Base-by-base conservation (phyloP, 78 protist species). In the Reticulomyxa filosa region DNA sequence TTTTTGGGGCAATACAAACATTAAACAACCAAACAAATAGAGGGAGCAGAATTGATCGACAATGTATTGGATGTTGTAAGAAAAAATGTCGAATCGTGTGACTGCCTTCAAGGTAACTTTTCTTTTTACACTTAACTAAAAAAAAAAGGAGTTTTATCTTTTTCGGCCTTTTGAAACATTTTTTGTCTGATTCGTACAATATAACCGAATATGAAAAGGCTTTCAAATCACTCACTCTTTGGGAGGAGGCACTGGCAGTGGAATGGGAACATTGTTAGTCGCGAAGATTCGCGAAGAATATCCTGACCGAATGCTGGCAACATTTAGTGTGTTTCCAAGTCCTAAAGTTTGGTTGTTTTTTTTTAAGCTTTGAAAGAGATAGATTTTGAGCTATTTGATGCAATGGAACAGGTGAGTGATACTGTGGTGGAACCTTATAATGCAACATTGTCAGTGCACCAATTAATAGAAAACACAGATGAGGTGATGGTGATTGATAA, bases 181-280 rank as follows among this genome's bases (percentile, higher is more conserved):
- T n/a, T n/a, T n/a, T n/a, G n/a, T n/a, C n/a, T n/a, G n/a, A n/a
- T n/a, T n/a, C n/a, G n/a, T n/a, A n/a, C n/a, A n/a, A n/a, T n/a
- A n/a, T n/a, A n/a, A n/a, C n/a, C n/a, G n/a, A n/a, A n/a, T n/a
- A n/a, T n/a, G n/a, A n/a, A n/a, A n/a, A n/a, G 99, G 99, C 59
- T 90, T 95, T 88, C 96, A 86, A 69, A 71, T 87, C 36, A 34
- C 86, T 8, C 97, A 91, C 84, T 95, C 99, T 17, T 82, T 95
- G 37, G 99, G 99, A 34, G 99, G 99, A 38, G 99, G 99, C 36
- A 95, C 99, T 29, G 99, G 99, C 53, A 86, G 97, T 8, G 98
- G 98, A 37, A 67, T 73, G 77, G 89, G 74, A 23, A 65, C 78
- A 3, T 69, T 67, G 1, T 62, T 79, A 34, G 64, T 72, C 46